Percentiles rank a stretch among this genome's conserved stretches.
Evolutionary conservation across 2,329 filamentous ascomycete species (phyloP).

Genomic region (Cercospora sp.): DNA sequence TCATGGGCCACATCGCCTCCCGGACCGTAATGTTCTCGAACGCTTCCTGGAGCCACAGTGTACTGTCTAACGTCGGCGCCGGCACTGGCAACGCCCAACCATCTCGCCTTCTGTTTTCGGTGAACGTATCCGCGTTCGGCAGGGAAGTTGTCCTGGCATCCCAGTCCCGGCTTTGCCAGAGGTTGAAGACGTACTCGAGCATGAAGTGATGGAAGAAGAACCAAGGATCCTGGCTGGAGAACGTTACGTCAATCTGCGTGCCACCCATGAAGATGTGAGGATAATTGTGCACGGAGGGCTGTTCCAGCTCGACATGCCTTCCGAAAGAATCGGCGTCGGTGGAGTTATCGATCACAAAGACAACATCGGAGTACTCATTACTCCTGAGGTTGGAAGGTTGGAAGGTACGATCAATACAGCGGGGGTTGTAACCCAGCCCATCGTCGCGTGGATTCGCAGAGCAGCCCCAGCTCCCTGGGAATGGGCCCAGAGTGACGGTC

Average conservation of each 20-base stretch:
- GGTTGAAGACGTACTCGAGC: conserved; percentile 49
- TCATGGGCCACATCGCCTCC: conserved; percentile 21
- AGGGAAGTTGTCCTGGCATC: conserved; percentile 13
- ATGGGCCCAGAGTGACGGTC: conserved; percentile 28
- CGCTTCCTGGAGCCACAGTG: conserved; percentile 15
- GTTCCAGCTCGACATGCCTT: conserved; percentile 15
- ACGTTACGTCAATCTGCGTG: conserved; percentile 24
- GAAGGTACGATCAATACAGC: conserved; percentile 21
- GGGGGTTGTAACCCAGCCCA: conserved; percentile 21
- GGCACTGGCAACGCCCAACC: conserved; percentile 14
- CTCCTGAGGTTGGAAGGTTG: conserved; percentile 5
- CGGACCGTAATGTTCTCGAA: conserved; percentile 17
- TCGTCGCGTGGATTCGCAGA: conserved; percentile 23
- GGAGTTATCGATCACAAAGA: conserved; percentile 14
- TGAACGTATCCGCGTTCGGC: conserved; percentile 12
- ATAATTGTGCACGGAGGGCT: conserved; percentile 9
- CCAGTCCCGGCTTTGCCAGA: conserved; percentile 49
- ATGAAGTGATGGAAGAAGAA: conserved; percentile 51
- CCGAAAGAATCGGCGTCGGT: conserved; percentile 24
- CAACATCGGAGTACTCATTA: conserved; percentile 21
- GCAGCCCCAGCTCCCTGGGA: conserved; percentile 18
- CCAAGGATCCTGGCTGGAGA: conserved; percentile 46
- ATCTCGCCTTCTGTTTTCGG: conserved; percentile 1
- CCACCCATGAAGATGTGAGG: conserved; percentile 22
- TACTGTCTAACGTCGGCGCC: conserved; percentile 10